phyloP scores from a whole-genome alignment of 768 basidiomycete genomes.

The Asterophora parasitica region DNA sequence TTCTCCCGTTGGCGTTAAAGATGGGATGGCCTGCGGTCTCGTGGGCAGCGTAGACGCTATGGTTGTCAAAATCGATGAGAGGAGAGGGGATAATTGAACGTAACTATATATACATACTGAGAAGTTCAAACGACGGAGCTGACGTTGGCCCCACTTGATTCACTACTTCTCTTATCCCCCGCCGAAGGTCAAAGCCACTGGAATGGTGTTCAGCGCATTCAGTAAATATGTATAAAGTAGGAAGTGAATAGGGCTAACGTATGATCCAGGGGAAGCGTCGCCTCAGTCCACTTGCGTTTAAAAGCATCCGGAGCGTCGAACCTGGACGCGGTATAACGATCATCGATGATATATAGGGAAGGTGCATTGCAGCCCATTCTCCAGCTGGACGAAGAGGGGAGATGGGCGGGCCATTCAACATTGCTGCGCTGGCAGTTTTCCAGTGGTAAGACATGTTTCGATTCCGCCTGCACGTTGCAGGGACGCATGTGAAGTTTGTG shows the following conservation, averaged over 20 bases:
- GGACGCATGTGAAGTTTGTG: constrained; percentile 10
- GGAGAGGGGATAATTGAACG: background rate
- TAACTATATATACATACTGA: background rate
- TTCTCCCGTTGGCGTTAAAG: background rate
- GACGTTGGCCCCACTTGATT: background rate
- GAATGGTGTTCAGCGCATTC: constrained; percentile 6
- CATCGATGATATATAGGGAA: background rate
- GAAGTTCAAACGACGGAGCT: background rate
- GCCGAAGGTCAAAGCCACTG: background rate
- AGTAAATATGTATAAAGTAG: background rate
- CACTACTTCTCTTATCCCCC: background rate
- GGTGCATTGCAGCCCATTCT: background rate
- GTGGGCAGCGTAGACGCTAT: too few relatives aligned
- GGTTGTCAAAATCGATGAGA: background rate
- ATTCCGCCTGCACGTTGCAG: background rate
- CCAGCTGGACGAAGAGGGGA: background rate
- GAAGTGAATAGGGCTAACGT: constrained; percentile 7
- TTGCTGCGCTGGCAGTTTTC: background rate
- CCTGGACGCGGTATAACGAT: background rate
- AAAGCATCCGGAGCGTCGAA: background rate
- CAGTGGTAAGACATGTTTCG: constrained; percentile 2
- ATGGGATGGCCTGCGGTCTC: background rate
- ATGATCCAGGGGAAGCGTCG: background rate
- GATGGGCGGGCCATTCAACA: background rate
- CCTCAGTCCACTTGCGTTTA: background rate